Evolutionary conservation across 2,329 filamentous ascomycete species (phyloP), one percentile per base, ranked within the genome.

Genomic region (Calonectria henricotiae): DNA sequence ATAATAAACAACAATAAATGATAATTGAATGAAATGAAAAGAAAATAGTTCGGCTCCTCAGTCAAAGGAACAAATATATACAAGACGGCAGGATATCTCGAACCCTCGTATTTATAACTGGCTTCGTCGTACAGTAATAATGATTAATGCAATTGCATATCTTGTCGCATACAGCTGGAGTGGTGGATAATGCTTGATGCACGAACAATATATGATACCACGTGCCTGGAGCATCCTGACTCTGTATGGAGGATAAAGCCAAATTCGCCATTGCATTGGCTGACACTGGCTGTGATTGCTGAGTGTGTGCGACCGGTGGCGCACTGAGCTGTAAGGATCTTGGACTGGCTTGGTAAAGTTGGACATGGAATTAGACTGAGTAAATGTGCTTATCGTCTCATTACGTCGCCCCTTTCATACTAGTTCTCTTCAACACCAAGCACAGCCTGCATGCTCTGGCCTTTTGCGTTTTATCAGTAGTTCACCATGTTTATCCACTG

Each of bases 131-230:
- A 17, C 9, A 17, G 20, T 6, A 17, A 46, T 46, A 23, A 17
- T 11, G 35, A 37, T 37, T 37, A 37, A 37, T 11, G 8, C 9
- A 8, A 11, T 23, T 46, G 43, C n/a, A 20, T 58, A 4, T 15
- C n/a, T 39, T 6, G n/a, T 55, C 5, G 35, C 37, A 46, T 39
- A 51, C 11, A 30, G 39, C 60, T 44, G 11, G 25, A 54, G 27
- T 20, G 25, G 62, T 62, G 58, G 58, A 46, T 51, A 67, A 30
- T 54, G 49, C 32, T 27, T 27, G 43, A 47, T 51, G 47, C 23
- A 60, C 37, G 20, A 13, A 32, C 35, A 12, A 49, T 58, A 25
- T 30, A 43, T 17, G 23, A 27, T 41, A 9, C 35, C 47, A 49
- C 62, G 25, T 65, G 27, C 62, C 62, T 30, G 13, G 54, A 37